Evolutionary conservation across 805 yeast genomes (phyloP), one percentile per base, ranked within the genome.

Genomic region (Blastobotrys terrestris): DNA sequence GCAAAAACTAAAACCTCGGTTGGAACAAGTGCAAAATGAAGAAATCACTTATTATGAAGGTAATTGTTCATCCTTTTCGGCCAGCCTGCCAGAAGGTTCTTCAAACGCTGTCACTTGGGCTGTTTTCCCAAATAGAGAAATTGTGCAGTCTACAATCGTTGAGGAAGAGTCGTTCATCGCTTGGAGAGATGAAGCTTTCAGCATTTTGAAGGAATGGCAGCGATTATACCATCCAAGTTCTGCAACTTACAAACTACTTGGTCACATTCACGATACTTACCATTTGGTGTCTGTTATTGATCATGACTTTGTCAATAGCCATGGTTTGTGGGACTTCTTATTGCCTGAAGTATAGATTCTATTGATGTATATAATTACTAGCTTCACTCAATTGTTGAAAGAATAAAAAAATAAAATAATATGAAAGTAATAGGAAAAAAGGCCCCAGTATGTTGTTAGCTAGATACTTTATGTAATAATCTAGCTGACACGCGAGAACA

Each of bases 71-170:
- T 62, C 68, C 7, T 82, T 87, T 57, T 72, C 75, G 26, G 79
- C 94, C 1, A 89, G 85, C 60, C 70, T 84, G 63, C 73, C 74
- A 1, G 65, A 72, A 1, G 74, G 71, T 14, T 70, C 71, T 18
- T 83, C 89, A 44, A 85, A 84, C 58, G 96, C 94, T 22, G 95
- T 94, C 6, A 94, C 99, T 1, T 94, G 99, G 99, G 99, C 98
- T 57, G 96, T 87, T 2, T 92, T 94, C 76, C 95, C 95, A 5
- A 84, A 84, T 67, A 80, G 90, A 58, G 96, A 89, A 64, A 84
- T 90, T 39, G 79, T 89, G 39, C 97, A 91, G 68, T 87, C 97
- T 0, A 94, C 99, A 0, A 85, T 91, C 56, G 83, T 94, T 53
- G 97, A 91, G 64, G 86, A 82, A 60, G 96, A 90, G 61, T 88